Base-by-base conservation (phyloP, 164 flowering plant genomes). In the Kalanchoe fedtschenkoi region DNA sequence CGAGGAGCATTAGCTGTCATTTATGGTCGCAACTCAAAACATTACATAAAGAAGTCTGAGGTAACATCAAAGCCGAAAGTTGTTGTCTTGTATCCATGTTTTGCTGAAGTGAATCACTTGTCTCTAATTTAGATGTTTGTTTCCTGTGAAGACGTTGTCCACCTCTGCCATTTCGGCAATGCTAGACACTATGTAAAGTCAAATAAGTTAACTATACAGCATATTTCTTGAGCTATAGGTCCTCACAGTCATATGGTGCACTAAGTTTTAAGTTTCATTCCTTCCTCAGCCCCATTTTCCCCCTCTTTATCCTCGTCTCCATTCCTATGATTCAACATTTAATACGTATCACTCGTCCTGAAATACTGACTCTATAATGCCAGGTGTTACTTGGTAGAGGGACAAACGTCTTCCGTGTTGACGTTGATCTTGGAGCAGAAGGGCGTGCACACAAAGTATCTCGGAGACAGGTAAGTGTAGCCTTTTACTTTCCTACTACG, bases 371-470 rank as follows among this genome's bases (percentile, higher is more conserved):
- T 47, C 64, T 39, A 21, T 10, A 47, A 3, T 75, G n/a, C 63
- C 66, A 91, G 97, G 87, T 91, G 32, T 71, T 84, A 70, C 72
- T 91, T 43, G 97, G 97, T 68, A 80, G 97, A 75, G 76, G 77
- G 38, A 82, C 96, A 14, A 80, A 79, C 21, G 92, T 82, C 66
- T 61, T 72, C 65, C 35, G 29, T 67, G 93, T 86, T 62, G 93
- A 88, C 74, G 83, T 91, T 70, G 93, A 88, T 78, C 71, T 88
- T 70, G 78, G 81, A 63, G 81, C 73, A 77, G 96, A 88, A 72
- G 82, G 84, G 9, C 72, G 67, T 57, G 80, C 81, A 44, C 83
- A 81, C 62, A 86, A 77, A 75, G 80, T 91, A 69, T 91, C 97
- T 65, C 75, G 97, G 32, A 83, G 81, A 55, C 97, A 91, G 95